Base-by-base conservation (phyloP, 202 grass and related monocot species). In the Panicum hallii region DNA sequence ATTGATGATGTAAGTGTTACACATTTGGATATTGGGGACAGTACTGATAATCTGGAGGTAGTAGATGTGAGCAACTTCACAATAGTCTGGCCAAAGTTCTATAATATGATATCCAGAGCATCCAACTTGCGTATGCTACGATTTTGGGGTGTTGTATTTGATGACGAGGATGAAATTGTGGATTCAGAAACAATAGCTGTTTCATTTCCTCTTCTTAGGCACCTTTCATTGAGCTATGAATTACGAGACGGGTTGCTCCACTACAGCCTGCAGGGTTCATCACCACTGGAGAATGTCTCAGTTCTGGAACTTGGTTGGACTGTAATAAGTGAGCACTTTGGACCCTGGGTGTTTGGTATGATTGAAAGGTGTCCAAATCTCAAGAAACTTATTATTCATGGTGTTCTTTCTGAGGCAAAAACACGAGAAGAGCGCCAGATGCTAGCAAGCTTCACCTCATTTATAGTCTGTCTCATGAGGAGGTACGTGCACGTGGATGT, bases 281-380 rank as follows among this genome's bases (percentile, higher is more conserved):
- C 96, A 20, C 81, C 77, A 12, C 68, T 99, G 57, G 93, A 88
- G 46, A 99, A 99, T 89, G 93, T 99, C 47, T 88, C 69, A 40
- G 82, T 93, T 80, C 79, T 99, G 70, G 93, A 99, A 88, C 88
- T 99, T 91, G 96, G 96, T 79, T 99, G 96, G 93, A 94, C 91
- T 38, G 90, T 96, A 57, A 96, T 96, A 92, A 96, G 90, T 60
- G 96, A 99, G 53, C 93, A 99, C 46, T 99, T 99, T 86, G 91
- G 93, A 56, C 96, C 85, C 36, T 99, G 96, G 96, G 96, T 96
- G 70, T 95, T 92, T 92, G 93, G 93, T 81, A 99, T 99, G 96
- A 95, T 99, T 80, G 90, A 88, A 85, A 95, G 88, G 83, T 96
- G 96, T 68, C 96, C 96, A 67, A 99, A 96, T 87, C 92, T 99